Base-by-base conservation (phyloP, 352 stramenopile genomes). In the Elongisporangium senticosum region DNA sequence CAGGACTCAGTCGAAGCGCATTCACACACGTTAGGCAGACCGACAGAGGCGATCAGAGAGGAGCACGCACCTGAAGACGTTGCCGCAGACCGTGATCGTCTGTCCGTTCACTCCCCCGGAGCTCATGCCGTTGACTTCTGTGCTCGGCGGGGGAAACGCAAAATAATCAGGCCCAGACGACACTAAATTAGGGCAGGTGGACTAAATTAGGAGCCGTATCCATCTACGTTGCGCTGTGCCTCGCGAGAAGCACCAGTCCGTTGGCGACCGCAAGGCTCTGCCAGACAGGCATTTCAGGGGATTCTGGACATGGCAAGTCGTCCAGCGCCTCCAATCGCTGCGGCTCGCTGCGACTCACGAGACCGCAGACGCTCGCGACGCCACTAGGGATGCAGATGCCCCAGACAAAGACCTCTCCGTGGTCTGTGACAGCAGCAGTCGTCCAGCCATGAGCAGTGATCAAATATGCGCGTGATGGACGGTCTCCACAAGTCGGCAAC, bases 1-100 rank as follows among this genome's bases (percentile, higher is more conserved):
- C 2, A 1, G 6, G 4, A 19, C 3, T 57, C 15, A 47, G 51
- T 19, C 33, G 2, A 62, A n/a, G 24, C 14, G 10, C 23, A 49
- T 19, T 17, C 20, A 52, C 11, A 63, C 8, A 21, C 21, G 21
- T 28, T 43, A 7, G n/a, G 49, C 7, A 51, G 26, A 11, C 47
- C 17, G 43, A 43, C 33, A 43, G 33, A 43, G 13, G 17, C 1
- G 11, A 4, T 22, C 49, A 51, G 23, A 43, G 2, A 10, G 51
- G 51, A 62, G 13, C 13, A 71, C 70, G 52, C 53, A 91, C 82
- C 82, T 77, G 66, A 91, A 89, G 39, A 91, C 72, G 64, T 91
- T 91, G 67, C 82, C 82, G 55, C 82, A 89, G 47, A 91, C 82
- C 24, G 77, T 85, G 58, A 91, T 88, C 17, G 82, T 87, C 68